Percentiles rank a stretch among this genome's conserved stretches.
These are phyloP conservation scores for Xylaria sp. DNA, from an alignment of 2,329 filamentous ascomycete species.

Conservation along the genomic window DNA sequence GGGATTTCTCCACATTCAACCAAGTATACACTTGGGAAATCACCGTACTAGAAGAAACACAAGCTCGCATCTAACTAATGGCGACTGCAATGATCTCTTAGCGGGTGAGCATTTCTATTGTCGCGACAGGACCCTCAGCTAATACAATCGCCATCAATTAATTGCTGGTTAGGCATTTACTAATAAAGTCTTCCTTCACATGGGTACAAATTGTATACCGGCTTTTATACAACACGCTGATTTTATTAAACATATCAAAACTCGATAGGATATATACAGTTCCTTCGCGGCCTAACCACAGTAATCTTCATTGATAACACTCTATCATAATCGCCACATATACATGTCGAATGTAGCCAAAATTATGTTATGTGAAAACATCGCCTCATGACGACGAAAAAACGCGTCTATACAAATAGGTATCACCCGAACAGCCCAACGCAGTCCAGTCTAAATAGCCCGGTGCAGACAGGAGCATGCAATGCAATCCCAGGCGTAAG, in stretches of 20 bases:
- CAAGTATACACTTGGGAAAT: neutral
- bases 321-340: neutral
- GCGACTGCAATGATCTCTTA: neutral
- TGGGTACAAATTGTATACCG: neutral
- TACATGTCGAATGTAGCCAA: neutral
- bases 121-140: neutral
- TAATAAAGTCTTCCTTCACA: neutral
- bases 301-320: neutral
- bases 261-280: neutral
- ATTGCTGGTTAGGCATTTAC: neutral
- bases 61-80: neutral
- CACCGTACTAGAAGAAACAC: neutral
- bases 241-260: neutral
- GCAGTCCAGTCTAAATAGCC: neutral
- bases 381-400: neutral
- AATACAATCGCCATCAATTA: neutral
- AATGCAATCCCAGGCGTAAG: slow-evolving; percentile 22
- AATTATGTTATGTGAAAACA: slow-evolving; percentile 2
- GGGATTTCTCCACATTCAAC: neutral
- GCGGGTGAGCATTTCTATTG: neutral
- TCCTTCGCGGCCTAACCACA: neutral
- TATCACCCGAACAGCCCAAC: neutral
- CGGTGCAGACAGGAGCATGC: neutral
- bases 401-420: slow-evolving; percentile 3
- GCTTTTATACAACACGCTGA: neutral